These are phyloP conservation scores for Fusarium phyllophilum DNA, from an alignment of 2,329 filamentous ascomycete genomes.

Conservation along the genomic window DNA sequence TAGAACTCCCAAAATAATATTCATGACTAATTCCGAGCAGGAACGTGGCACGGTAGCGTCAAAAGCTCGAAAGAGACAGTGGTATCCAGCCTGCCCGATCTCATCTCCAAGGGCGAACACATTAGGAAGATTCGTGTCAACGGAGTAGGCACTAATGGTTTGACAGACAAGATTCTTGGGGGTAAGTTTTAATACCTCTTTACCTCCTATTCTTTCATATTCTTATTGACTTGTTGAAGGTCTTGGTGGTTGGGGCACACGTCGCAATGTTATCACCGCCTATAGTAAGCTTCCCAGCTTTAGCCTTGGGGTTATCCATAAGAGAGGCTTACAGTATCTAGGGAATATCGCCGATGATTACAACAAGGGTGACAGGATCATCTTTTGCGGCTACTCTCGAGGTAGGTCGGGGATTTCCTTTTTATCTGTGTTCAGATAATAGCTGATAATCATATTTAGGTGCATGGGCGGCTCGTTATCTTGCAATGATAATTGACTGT, in stretches of 20 bases:
- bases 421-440: accelerated
- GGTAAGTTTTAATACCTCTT: neutral
- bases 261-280: neutral
- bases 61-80: neutral
- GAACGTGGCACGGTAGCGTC: neutral
- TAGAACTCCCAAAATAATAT: neutral
- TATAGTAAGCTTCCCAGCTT: neutral
- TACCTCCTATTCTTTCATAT: too few species aligned
- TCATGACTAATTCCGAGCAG: neutral
- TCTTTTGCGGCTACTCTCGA: neutral
- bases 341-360: neutral
- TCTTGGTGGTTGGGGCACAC: neutral
- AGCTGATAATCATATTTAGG: accelerated
- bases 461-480: neutral
- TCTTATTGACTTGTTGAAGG: neutral
- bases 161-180: neutral
- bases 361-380: neutral
- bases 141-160: accelerated
- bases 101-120: neutral
- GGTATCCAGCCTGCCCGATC: neutral
- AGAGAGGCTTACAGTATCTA: accelerated
- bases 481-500: neutral
- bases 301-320: accelerated
- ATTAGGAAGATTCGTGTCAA: neutral
- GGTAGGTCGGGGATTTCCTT: neutral